phyloP scores from a whole-genome alignment of 2,329 filamentous ascomycete species.

The Fusarium keratoplasticum region DNA sequence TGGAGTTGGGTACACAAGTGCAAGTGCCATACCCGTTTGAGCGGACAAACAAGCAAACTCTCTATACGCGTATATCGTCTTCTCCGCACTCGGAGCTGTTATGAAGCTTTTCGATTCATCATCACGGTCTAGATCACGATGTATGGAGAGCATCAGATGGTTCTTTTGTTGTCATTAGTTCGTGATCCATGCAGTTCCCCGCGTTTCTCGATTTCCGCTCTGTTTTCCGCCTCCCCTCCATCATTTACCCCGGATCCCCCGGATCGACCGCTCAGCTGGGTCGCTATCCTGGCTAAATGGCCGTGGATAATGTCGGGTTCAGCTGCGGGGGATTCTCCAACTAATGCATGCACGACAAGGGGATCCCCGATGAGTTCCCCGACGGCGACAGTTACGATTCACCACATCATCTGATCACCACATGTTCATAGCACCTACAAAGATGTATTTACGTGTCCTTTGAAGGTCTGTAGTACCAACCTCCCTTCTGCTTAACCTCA shows the following conservation, averaged over 20 bases:
- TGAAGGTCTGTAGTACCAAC: background rate
- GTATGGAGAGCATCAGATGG: background rate
- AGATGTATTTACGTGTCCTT: background rate
- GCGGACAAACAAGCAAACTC: background rate
- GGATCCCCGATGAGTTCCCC: background rate
- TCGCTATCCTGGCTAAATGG: background rate
- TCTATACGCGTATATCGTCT: background rate
- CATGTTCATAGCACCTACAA: background rate
- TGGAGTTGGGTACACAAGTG: background rate
- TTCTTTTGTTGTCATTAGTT: background rate
- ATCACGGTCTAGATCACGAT: background rate
- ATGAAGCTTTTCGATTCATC: background rate
- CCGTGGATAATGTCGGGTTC: too few relatives aligned
- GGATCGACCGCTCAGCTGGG: background rate
- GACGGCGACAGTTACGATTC: background rate
- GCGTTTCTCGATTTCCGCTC: background rate
- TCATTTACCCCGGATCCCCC: background rate
- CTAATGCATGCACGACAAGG: background rate
- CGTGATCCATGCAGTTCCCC: background rate
- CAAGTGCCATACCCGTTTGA: background rate
- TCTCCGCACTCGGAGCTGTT: background rate
- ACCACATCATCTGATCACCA: background rate
- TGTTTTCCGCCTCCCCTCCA: background rate
- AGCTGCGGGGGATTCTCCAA: background rate
- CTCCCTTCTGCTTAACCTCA: background rate